Evolutionary conservation across 1,139 yeast species (phyloP).

Genomic region (Candida tropicalis): DNA sequence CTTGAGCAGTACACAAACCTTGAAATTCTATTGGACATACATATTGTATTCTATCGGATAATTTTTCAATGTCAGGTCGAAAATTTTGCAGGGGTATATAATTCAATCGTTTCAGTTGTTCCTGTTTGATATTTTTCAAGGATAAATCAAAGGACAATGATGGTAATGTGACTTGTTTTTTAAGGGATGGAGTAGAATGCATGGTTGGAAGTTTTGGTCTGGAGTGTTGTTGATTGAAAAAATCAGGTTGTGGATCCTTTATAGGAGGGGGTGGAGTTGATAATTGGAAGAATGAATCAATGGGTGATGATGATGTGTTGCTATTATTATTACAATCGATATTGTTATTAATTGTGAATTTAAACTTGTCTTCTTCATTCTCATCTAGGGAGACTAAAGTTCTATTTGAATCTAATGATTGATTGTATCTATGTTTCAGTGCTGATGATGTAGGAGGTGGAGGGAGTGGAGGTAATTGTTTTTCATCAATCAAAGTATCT

Average conservation of each 20-base stretch:
- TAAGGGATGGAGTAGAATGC: constrained; percentile 12
- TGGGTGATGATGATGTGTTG: constrained; percentile 4
- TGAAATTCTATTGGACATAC: background rate
- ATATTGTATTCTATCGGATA: constrained; percentile 10
- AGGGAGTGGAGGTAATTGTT: constrained; percentile 5
- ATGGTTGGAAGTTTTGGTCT: constrained; percentile 1
- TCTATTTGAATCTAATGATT: constrained; percentile 10
- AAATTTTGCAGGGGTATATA: constrained; percentile 17
- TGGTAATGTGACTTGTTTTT: constrained; percentile 19
- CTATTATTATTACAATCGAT: constrained; percentile 9
- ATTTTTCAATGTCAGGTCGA: constrained; percentile 16
- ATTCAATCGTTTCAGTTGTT: constrained; percentile 18
- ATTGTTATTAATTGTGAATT: background rate
- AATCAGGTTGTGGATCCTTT: background rate
- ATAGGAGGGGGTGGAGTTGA: constrained; percentile 6
- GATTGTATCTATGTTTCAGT: constrained; percentile 12
- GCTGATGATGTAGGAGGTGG: background rate
- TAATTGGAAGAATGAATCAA: constrained; percentile 2
- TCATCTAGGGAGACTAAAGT: constrained; percentile 18
- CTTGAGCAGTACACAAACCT: background rate
- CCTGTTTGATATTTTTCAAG: constrained; percentile 12
- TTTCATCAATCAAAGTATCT: constrained; percentile 30
- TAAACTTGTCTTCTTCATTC: constrained; percentile 14
- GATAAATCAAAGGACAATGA: constrained; percentile 11
- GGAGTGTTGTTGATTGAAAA: background rate